Conservation (phyloP, 192 early-diverging fungal genomes). For the Rhizoclosmatium globosum region DNA sequence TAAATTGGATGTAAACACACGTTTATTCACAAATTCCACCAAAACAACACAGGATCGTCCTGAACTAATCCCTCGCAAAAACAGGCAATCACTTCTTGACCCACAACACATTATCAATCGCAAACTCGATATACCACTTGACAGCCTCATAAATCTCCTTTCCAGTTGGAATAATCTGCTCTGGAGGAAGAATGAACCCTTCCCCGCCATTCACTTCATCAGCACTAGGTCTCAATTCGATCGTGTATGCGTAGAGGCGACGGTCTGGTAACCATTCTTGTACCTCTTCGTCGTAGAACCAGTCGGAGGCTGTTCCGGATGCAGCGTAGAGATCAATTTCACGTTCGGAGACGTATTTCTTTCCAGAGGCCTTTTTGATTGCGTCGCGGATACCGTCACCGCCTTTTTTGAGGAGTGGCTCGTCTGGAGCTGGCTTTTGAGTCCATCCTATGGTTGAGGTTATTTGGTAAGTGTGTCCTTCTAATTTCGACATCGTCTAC, state of each 20-base stretch:
- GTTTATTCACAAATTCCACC: too few species aligned
- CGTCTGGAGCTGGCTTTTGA: conserved; percentile 49
- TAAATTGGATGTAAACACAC: too few species aligned
- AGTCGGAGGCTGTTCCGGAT: conserved; percentile 61
- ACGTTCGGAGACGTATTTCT: conserved; percentile 56
- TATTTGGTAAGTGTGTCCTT: not conserved
- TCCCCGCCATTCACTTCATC: conserved; percentile 39
- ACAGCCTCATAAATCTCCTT: conserved; percentile 39
- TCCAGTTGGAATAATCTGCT: conserved; percentile 64
- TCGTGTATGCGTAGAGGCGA: conserved; percentile 60
- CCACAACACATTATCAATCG: conserved; percentile 26
- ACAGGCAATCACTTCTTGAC: not conserved
- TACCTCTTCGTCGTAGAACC: conserved; percentile 56
- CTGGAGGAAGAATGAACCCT: conserved; percentile 65
- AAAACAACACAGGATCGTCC: too few species aligned
- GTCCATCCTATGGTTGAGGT: conserved; percentile 36
- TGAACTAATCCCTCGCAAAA: too few species aligned
- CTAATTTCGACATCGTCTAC: too few species aligned
- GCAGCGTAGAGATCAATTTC: conserved; percentile 66
- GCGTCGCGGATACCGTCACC: conserved; percentile 50
- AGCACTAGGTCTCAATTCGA: conserved; percentile 62
- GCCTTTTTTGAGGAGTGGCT: conserved; percentile 50
- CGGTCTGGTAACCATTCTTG: conserved; percentile 43
- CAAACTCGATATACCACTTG: conserved; percentile 21
- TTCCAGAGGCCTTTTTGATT: conserved; percentile 49